These are phyloP conservation scores for Phanerodontia chrysosporium DNA, from an alignment of 768 basidiomycete genomes.

Conservation along the genomic window DNA sequence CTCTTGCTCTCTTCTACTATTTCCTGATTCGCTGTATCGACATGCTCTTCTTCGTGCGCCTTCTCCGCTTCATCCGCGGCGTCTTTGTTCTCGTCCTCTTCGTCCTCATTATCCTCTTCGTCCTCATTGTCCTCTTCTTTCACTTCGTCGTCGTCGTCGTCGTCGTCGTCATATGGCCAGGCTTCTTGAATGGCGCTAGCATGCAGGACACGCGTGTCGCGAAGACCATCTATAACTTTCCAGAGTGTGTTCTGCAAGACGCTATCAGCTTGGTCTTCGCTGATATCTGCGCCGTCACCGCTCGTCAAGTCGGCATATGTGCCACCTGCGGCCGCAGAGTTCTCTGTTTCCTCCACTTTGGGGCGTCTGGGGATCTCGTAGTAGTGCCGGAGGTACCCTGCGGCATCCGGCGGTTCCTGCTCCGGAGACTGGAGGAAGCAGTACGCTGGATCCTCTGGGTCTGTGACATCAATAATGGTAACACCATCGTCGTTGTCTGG, in stretches of 20 bases:
- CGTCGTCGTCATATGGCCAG: neutral
- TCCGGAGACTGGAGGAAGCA: constrained; percentile 18
- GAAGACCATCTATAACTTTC: neutral
- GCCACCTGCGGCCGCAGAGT: too few relatives aligned
- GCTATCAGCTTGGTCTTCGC: neutral
- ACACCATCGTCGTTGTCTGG: constrained; percentile 34
- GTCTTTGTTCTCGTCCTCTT: neutral
- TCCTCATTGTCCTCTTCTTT: neutral
- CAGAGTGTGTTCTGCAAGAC: neutral
- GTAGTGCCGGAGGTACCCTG: constrained; percentile 7
- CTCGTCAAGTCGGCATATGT: neutral
- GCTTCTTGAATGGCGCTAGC: neutral
- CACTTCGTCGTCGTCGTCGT: neutral
- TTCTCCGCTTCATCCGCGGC: neutral
- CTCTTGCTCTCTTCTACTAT: too few relatives aligned
- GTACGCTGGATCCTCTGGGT: constrained; percentile 24
- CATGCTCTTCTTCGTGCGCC: neutral
- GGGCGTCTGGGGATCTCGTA: neutral
- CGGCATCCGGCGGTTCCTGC: neutral
- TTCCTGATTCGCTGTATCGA: neutral
- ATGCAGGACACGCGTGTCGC: neutral
- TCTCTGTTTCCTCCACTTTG: too few relatives aligned
- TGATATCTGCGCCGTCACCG: too few relatives aligned
- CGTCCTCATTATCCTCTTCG: neutral
- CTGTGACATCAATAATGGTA: constrained; percentile 31